Evolutionary conservation across 306 rosid species (phyloP), one percentile per base, ranked within the genome.

Genomic region (Betula pendula): DNA sequence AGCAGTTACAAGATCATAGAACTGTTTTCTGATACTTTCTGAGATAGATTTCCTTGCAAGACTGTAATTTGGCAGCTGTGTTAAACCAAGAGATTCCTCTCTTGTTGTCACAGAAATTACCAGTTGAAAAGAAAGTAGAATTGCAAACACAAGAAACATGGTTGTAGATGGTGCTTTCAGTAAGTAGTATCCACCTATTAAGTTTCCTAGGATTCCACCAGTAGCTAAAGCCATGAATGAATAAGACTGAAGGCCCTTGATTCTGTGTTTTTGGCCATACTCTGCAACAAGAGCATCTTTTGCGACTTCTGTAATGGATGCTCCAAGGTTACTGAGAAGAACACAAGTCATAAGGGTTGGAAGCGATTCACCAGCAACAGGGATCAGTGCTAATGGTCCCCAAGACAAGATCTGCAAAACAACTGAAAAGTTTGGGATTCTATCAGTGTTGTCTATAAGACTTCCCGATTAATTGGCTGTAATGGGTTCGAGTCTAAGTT

Each of bases 261-360:
- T 81, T 77, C 83, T 87, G 77, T 92, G 88, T 76, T 80, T 81
- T 76, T 81, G 87, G 35, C 97, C 98, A 58, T 89, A 92, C 68
- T 94, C 98, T 42, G 97, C 90, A 8, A 94, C 88, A 79, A 94
- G 95, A 73, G 97, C 98, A 86, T 94, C 98, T 73, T 92, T 90
- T 45, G 96, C 93, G 6, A 94, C 97, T 84, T 94, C 97, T 27
- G 95, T 83, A 55, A 94, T 75, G 16, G 98, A 94, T 58, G 97
- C 98, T 75, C 98, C 97, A 20, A 92, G 83, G 83, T 94, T 92
- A 75, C 98, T 85, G 68, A 94, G 88, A 80, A 94, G 95, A 72
- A 85, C 89, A 65, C 85, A 77, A 3, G 75, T 87, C 84, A 90
- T 79, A 68, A 94, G 76, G 76, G 84, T 25, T 24, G 91, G 85